Percentiles rank a stretch among this genome's conserved stretches.
Conservation (phyloP, 139 green algal species). For the Medakamo hakoo region DNA sequence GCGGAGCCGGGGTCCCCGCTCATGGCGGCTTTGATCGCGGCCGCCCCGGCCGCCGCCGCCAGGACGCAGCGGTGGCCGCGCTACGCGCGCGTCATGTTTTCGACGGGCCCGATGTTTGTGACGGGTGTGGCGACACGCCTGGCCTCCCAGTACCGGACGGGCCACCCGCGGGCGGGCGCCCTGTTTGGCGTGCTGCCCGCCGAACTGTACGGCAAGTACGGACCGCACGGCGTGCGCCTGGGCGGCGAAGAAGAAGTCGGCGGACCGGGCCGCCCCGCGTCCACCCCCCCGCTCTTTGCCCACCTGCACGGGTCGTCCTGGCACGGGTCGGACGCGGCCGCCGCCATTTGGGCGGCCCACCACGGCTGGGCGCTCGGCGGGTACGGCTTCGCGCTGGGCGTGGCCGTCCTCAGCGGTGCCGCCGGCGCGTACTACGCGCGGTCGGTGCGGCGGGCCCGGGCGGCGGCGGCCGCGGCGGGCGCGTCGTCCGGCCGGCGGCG, state of each 20-base stretch:
- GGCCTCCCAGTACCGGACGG: not conserved
- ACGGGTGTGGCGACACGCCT: slow-evolving; percentile 13
- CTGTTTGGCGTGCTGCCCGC: slow-evolving; percentile 18
- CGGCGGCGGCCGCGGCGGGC: no score
- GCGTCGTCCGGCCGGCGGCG: no score
- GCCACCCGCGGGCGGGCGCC: not conserved
- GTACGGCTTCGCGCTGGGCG: no score
- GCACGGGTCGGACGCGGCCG: slow-evolving; percentile 27
- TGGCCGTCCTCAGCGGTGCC: no score
- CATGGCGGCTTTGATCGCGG: not conserved
- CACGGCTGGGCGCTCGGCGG: slow-evolving; percentile 8
- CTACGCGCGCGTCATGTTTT: slow-evolving; percentile 32
- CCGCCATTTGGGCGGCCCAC: slow-evolving; percentile 27
- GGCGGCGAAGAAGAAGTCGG: slow-evolving; percentile 6
- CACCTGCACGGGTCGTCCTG: slow-evolving; percentile 33
- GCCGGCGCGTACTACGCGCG: no score
- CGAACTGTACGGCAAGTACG: slow-evolving; percentile 33
- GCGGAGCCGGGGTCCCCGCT: slow-evolving; percentile 1
- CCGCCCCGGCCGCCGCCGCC: no score
- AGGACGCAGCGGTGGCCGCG: no score
- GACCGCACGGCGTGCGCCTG: not conserved
- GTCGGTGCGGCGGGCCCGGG: no score
- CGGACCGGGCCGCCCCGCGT: no score
- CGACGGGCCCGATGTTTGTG: slow-evolving; percentile 40
- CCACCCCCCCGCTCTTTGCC: slow-evolving; percentile 14